Base-by-base conservation (phyloP, 179 eudicot genomes). In the Sideroxylon spinosum region DNA sequence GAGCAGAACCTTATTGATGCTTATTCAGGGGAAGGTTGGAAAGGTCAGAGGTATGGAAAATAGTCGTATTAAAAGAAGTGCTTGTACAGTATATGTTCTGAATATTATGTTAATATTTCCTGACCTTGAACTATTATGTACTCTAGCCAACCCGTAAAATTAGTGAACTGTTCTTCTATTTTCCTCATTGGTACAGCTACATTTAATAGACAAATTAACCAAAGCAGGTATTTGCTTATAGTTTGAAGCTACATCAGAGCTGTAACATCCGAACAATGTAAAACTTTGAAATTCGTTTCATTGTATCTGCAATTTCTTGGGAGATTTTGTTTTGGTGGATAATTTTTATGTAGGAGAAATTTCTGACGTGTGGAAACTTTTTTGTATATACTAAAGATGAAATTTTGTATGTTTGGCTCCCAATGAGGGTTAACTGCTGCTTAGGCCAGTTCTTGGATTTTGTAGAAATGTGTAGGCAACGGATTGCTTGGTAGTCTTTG, bases 1-100 rank as follows among this genome's bases (percentile, higher is more conserved):
- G 94, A 95, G 87, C 97, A 93, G 82, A 95, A 90, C 83, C 97
- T 95, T 52, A 89, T 95, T 65, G 98, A 95, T 84, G 98, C 98
- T 71, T 95, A 95, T 83, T 86, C 89, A 17, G 86, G 88, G 66
- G 98, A 95, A 86, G 98, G 98, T 37, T 95, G 98, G 98, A 93
- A 90, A 89, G 98, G 98, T 84, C 98, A 95, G 84, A 93, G 98
- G 98, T 95, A 90, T 78, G 71, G 19, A 44, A 61, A 44, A 23
- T 65, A 44, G 10, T 77, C 59, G 2, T 6, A 12, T 16, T 49
- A 6, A 28, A 64, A 11, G 13, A 75, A 37, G 23, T 75, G 49
- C 61, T 63, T 63, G 61, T 64, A 28, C 62, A 32, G 61, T 50
- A 50, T 23, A 22, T 62, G 14, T 23, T 2, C 46, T 76, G 7